Base-by-base conservation (phyloP, 1,139 yeast species). In the Blastobotrys persicus region DNA sequence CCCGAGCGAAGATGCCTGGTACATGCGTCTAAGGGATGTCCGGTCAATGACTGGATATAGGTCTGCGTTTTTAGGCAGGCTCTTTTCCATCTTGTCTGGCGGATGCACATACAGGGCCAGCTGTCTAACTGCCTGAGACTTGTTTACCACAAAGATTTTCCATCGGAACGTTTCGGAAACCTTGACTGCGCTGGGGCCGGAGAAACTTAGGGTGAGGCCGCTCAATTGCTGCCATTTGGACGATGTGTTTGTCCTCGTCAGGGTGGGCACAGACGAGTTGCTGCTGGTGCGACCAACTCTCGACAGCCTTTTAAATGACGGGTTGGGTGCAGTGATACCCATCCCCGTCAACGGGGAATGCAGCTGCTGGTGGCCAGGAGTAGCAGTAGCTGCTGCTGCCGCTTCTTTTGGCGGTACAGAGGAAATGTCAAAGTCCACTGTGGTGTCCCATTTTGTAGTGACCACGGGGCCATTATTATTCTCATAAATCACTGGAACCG, bases 71-170 rank as follows among this genome's bases (percentile, higher is more conserved):
- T 47, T 44, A 3, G 48, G 50, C 18, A 49, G 41, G 19, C 28
- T 31, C 31, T 44, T 48, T 37, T 41, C 55, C 35, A 19, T 35
- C 26, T 51, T 34, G 44, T 60, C 67, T 18, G 54, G 46, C 1
- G 65, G 61, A 39, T 62, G 66, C 31, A 68, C 62, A 54, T 50
- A 83, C 57, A 58, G 77, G 70, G 65, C 81, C 66, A 56, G 73
- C 66, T 52, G 74, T 66, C 54, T 67, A 59, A 26, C 43, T 1
- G 63, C 53, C 14, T 58, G 57, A 2, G 83, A 72, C 52, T 75
- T 75, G 67, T 86, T 87, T 48, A 85, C 76, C 1, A 86, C 83
- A 60, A 83, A 87, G 3, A 86, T 73, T 49, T 75, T 77, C 87
- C 92, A 82, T 48, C 72, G 75, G 56, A 79, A 78, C 3, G 75